These are phyloP conservation scores for Blastobotrys raffinosifermentans DNA, from an alignment of 1,139 yeast genomes.

Conservation along the genomic window DNA sequence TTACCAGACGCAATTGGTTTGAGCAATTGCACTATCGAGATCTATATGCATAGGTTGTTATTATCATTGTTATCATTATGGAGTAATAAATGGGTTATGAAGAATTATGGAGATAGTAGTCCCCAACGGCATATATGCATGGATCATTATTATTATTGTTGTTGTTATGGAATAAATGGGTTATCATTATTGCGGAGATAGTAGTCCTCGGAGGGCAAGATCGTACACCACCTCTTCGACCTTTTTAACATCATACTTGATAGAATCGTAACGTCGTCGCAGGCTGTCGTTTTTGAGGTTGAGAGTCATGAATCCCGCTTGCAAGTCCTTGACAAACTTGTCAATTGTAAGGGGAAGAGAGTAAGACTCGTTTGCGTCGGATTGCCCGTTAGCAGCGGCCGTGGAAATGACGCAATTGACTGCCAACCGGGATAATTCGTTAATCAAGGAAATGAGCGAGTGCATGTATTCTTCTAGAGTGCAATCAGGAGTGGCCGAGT, in stretches of 20 bases:
- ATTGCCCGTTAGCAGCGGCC: conserved; percentile 16
- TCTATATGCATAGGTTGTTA: conserved; percentile 3
- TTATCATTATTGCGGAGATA: conserved; percentile 4
- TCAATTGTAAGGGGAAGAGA: conserved; percentile 16
- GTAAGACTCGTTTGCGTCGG: conserved; percentile 9
- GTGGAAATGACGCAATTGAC: conserved; percentile 28
- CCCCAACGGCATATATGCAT: too few species aligned
- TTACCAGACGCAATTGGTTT: conserved; percentile 13
- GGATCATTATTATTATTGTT: conserved; percentile 1
- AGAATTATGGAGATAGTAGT: neutral
- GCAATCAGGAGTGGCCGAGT: conserved; percentile 19
- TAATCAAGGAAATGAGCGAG: conserved; percentile 25
- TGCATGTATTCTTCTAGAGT: conserved; percentile 31
- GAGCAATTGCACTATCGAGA: conserved; percentile 14
- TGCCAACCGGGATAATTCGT: conserved; percentile 29
- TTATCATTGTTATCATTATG: too few species aligned
- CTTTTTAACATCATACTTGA: conserved; percentile 34
- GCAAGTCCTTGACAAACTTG: conserved; percentile 28
- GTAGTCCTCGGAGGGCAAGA: conserved; percentile 25
- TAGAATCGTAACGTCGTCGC: conserved; percentile 29
- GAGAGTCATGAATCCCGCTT: conserved; percentile 28
- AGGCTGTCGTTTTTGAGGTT: conserved; percentile 32
- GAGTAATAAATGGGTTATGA: too few species aligned
- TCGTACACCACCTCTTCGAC: conserved; percentile 34
- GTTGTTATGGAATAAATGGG: conserved; percentile 2